A percentile compares a stretch with the other conserved stretches of the same genome.
phyloP scores from a whole-genome alignment of 768 basidiomycete species.

The Kwoniella bestiolae region DNA sequence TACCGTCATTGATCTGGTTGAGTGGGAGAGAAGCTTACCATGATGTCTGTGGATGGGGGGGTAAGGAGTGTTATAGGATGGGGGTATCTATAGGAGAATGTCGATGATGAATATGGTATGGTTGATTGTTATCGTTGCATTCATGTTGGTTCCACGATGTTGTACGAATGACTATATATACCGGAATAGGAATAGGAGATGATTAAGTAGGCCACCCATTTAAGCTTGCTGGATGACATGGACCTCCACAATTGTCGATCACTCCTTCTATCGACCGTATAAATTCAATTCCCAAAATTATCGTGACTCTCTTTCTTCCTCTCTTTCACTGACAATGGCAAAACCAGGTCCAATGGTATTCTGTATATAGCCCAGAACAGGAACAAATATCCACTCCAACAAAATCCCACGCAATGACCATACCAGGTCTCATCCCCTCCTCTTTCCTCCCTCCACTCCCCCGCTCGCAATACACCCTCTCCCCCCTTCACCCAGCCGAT shows the following conservation, averaged over 20 bases:
- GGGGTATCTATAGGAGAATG: not conserved
- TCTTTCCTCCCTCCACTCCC: slow-evolving; percentile 52
- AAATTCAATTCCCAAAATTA: not conserved
- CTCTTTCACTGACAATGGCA: too few species aligned
- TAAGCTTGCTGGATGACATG: too few species aligned
- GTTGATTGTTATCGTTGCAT: not conserved
- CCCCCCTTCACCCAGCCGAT: slow-evolving; percentile 28
- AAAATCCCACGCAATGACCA: not conserved
- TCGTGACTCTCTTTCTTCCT: not conserved
- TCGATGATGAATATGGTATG: not conserved
- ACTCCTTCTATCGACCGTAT: not conserved
- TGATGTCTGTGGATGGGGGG: not conserved
- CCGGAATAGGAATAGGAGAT: slow-evolving; percentile 4
- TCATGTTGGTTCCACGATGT: slow-evolving; percentile 15
- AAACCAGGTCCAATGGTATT: not conserved
- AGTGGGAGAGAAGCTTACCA: slow-evolving; percentile 5
- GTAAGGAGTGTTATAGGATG: not conserved
- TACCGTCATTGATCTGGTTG: not conserved
- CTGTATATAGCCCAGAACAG: not conserved
- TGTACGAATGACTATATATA: not conserved
- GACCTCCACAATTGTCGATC: slow-evolving; percentile 22
- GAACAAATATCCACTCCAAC: not conserved
- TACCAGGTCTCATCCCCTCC: slow-evolving; percentile 38
- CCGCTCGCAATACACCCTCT: slow-evolving; percentile 40
- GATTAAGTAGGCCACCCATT: not conserved